Conservation (phyloP, 805 yeast species). For the Metschnikowia peoriensis region DNA sequence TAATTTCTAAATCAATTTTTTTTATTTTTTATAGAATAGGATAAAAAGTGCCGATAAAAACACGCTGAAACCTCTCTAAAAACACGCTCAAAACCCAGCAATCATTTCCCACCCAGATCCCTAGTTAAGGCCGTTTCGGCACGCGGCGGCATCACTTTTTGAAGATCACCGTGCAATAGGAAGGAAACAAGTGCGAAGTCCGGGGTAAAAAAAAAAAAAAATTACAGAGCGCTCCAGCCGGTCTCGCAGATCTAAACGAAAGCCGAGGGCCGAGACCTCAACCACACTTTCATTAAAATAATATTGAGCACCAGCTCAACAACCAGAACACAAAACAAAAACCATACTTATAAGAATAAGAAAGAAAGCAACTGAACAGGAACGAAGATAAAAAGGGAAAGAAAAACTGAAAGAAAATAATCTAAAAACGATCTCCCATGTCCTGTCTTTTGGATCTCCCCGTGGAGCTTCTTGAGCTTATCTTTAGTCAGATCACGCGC, state of each 20-base stretch:
- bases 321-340: too few relatives aligned
- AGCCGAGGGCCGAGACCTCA: neutral
- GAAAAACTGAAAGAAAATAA: neutral
- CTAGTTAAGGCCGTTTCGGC: neutral
- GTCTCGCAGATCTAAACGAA: neutral
- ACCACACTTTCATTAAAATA: too few relatives aligned
- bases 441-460: conserved; percentile 13
- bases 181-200: conserved; percentile 3
- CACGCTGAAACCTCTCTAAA: too few relatives aligned
- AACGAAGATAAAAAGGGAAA: neutral
- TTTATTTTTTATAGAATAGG: too few relatives aligned
- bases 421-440: neutral
- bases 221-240: neutral
- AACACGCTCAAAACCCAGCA: too few relatives aligned
- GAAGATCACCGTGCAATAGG: neutral
- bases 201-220: conserved; percentile 1
- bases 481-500: conserved; percentile 8
- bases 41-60: too few relatives aligned
- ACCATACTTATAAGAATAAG: neutral
- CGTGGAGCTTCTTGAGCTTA: conserved; percentile 12
- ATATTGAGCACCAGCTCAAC: too few relatives aligned
- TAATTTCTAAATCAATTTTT: too few relatives aligned
- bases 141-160: neutral
- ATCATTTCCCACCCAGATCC: too few relatives aligned
- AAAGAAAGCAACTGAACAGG: neutral